phyloP scores from a whole-genome alignment of 306 rosid genomes.

The Rosa lucieae region DNA sequence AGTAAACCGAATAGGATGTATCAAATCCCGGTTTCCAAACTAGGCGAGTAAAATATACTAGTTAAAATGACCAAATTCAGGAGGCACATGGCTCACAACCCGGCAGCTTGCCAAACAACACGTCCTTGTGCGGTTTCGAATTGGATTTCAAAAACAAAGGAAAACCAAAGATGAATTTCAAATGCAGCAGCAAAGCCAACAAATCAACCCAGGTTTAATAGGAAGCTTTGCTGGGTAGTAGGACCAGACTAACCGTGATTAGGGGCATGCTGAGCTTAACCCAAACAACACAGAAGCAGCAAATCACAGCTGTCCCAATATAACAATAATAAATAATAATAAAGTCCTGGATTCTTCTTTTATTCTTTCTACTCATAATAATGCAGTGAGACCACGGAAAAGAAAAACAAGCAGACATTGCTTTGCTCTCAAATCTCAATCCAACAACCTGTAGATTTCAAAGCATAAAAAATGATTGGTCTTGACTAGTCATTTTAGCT shows the following conservation, averaged over 20 bases:
- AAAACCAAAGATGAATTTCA: neutral
- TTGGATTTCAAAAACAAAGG: neutral
- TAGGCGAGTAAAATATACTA: neutral
- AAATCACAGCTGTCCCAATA: constrained; percentile 4
- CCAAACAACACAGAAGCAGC: neutral
- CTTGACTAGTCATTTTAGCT: neutral
- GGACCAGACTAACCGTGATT: neutral
- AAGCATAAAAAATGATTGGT: neutral
- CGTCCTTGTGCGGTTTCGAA: constrained; percentile 2
- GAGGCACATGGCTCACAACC: neutral
- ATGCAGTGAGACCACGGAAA: constrained; percentile 1
- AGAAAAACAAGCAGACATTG: neutral
- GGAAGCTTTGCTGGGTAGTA: neutral
- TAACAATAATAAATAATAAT: neutral
- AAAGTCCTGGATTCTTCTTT: too few species aligned
- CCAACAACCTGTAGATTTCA: neutral
- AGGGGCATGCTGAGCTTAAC: neutral
- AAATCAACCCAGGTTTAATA: neutral
- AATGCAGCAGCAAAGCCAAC: neutral
- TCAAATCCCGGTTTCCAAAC: neutral
- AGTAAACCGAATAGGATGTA: neutral
- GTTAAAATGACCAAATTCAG: neutral
- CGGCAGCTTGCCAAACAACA: neutral
- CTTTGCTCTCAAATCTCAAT: constrained; percentile 5
- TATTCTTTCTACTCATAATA: neutral